Conservation (phyloP, 148 eudicot species). For the Dianthus caryophyllus region DNA sequence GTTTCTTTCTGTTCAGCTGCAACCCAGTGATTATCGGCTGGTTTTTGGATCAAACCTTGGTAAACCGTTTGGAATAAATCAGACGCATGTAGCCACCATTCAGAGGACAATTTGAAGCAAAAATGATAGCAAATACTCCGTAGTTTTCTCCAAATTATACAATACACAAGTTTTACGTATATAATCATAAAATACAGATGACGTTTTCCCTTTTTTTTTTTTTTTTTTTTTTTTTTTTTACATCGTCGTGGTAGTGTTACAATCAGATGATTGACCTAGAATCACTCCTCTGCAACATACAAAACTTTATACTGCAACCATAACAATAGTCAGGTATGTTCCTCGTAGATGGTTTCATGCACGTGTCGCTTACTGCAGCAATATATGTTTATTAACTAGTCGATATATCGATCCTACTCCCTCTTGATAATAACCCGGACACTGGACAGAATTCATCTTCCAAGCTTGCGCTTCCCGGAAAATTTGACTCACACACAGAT, state of each 20-base stretch:
- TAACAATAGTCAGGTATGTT: too few relatives aligned
- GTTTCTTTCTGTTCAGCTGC: too few relatives aligned
- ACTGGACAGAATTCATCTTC: conserved; percentile 39
- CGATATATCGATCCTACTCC: conserved; percentile 24
- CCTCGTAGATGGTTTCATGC: too few relatives aligned
- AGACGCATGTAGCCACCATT: too few relatives aligned
- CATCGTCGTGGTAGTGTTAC: neutral
- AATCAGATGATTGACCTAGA: conserved; percentile 14
- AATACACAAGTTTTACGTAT: conserved; percentile 4
- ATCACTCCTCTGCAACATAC: conserved; percentile 18
- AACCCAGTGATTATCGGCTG: too few relatives aligned
- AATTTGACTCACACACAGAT: conserved; percentile 39
- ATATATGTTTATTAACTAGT: conserved; percentile 27
- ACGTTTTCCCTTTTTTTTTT: neutral
- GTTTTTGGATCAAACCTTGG: too few relatives aligned
- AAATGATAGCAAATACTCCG: too few relatives aligned
- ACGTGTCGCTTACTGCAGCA: neutral
- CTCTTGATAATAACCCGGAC: conserved; percentile 26
- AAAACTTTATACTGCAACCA: too few relatives aligned
- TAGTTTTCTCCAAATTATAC: neutral
- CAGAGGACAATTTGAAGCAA: neutral
- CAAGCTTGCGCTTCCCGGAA: conserved; percentile 64
- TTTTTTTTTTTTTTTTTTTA: neutral
- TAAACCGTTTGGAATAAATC: too few relatives aligned
- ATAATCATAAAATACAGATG: conserved; percentile 5